Conservation (phyloP, 768 basidiomycete genomes). For the Multifurca ochricompacta region DNA sequence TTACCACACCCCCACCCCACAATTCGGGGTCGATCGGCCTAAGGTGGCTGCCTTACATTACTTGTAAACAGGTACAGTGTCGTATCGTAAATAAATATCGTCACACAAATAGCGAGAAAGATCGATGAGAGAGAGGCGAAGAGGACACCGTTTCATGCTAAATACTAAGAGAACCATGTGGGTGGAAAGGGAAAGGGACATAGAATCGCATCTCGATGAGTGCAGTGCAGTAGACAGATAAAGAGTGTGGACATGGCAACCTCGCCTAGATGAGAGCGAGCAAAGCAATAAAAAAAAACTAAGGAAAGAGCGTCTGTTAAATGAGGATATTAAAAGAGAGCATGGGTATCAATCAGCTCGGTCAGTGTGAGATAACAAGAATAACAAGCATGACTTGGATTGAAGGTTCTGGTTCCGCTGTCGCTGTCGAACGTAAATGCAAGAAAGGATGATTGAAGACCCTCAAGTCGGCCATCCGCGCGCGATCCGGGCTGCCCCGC, state of each 20-base stretch:
- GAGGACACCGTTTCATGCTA: too few relatives aligned
- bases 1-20: too few relatives aligned
- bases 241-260: not conserved
- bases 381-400: not conserved
- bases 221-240: not conserved
- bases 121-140: not conserved
- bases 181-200: too few relatives aligned
- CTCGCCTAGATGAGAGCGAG: not conserved
- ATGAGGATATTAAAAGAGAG: not conserved
- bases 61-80: not conserved
- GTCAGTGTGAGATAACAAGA: not conserved
- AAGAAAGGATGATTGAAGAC: not conserved
- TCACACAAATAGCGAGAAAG: not conserved
- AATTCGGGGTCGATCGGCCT: too few relatives aligned
- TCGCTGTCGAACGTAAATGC: too few relatives aligned
- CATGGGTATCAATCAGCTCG: not conserved
- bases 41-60: not conserved
- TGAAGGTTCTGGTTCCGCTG: too few relatives aligned
- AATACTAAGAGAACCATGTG: not conserved
- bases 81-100: not conserved
- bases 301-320: not conserved
- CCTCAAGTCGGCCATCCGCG: conserved; percentile 69
- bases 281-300: not conserved
- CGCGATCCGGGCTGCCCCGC: conserved; percentile 67
- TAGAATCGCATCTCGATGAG: not conserved